A percentile compares a stretch with the other conserved stretches of the same genome.
phyloP scores from a whole-genome alignment of 768 basidiomycete genomes.

The Rhodotorula graminis region DNA sequence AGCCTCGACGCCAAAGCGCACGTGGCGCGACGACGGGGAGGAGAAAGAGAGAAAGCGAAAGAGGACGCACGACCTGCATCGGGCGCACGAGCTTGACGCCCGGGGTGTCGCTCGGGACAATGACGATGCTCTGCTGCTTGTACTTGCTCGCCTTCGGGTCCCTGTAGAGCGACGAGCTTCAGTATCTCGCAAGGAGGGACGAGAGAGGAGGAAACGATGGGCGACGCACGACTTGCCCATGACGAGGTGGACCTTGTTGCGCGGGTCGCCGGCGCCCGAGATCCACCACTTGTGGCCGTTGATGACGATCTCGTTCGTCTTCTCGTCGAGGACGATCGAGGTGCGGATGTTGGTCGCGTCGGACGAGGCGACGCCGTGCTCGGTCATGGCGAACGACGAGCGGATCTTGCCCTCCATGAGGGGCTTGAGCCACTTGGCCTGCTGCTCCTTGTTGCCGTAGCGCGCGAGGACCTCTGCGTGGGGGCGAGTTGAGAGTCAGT shows the following conservation, averaged over 20 bases:
- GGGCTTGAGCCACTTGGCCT: slow-evolving; percentile 81
- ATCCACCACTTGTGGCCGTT: slow-evolving; percentile 99
- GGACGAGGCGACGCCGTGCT: slow-evolving; percentile 58
- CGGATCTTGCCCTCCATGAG: slow-evolving; percentile 88
- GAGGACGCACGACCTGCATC: slow-evolving; percentile 75
- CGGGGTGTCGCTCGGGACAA: slow-evolving; percentile 80
- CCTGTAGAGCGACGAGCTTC: neutral
- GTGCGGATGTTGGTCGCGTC: slow-evolving; percentile 86
- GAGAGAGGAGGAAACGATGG: neutral
- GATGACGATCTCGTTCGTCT: slow-evolving; percentile 82
- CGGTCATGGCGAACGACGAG: slow-evolving; percentile 95
- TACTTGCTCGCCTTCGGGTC: slow-evolving; percentile 58
- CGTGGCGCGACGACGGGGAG: too few relatives aligned
- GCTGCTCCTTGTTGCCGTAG: slow-evolving; percentile 86
- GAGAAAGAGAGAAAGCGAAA: slow-evolving; percentile 73
- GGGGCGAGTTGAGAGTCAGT: neutral
- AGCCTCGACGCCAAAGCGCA: too few relatives aligned
- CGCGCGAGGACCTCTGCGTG: slow-evolving; percentile 84
- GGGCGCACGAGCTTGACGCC: slow-evolving; percentile 88
- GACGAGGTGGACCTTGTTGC: slow-evolving; percentile 82
- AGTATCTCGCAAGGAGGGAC: too few relatives aligned
- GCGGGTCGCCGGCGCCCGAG: slow-evolving; percentile 89
- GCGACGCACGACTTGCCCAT: slow-evolving; percentile 61
- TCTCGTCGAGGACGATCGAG: slow-evolving; percentile 61
- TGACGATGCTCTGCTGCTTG: slow-evolving; percentile 84